These are phyloP conservation scores for Parafenestella ontariensis DNA, from an alignment of 2,329 filamentous ascomycete species.

Conservation along the genomic window DNA sequence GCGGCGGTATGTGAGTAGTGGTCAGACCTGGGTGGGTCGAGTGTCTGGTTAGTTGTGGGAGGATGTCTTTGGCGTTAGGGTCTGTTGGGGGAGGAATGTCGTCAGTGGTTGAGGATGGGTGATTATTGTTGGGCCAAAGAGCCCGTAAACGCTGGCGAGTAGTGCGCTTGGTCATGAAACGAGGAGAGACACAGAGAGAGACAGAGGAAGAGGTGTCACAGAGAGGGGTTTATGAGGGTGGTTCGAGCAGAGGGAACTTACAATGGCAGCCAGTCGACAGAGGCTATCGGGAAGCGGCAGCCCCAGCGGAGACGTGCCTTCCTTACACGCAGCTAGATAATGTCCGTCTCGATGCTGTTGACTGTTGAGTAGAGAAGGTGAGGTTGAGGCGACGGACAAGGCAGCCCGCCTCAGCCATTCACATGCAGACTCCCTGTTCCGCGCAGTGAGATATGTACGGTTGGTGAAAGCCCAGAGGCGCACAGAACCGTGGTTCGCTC, in stretches of 20 bases:
- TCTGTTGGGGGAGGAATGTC: conserved; percentile 29
- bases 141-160: conserved; percentile 23
- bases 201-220: conserved; percentile 19
- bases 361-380: neutral
- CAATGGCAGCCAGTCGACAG: conserved; percentile 2
- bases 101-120: conserved; percentile 37
- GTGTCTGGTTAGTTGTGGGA: conserved; percentile 20
- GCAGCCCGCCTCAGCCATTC: conserved; percentile 6
- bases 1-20: neutral
- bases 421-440: conserved; percentile 18
- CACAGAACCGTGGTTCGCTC: neutral
- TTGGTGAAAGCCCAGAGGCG: conserved; percentile 4
- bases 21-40: conserved; percentile 16
- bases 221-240: conserved; percentile 18
- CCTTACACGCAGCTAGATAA: conserved; percentile 1
- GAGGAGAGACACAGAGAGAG: conserved; percentile 11
- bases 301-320: conserved; percentile 8
- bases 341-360: neutral
- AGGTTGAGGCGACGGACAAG: conserved; percentile 3
- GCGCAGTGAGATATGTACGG: conserved; percentile 5
- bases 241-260: conserved; percentile 11
- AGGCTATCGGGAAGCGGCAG: conserved; percentile 7
- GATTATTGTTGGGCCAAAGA: conserved; percentile 19
- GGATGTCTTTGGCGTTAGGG: conserved; percentile 6
- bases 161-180: conserved; percentile 26